phyloP scores from a whole-genome alignment of 129 eudicot species.

The Gnaphalium uliginosum region DNA sequence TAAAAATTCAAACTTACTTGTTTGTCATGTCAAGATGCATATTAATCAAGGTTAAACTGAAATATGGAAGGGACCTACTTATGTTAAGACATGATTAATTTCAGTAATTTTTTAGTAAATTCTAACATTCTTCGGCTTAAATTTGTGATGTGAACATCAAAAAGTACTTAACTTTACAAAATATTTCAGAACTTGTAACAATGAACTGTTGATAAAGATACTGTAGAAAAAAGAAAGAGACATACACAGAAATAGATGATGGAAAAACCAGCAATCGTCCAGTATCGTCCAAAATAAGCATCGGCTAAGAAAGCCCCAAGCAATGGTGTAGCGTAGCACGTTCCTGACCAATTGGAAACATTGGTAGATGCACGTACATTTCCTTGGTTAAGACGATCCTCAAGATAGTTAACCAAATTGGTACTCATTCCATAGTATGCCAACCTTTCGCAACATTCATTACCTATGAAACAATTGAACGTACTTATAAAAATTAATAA shows the following conservation, averaged over 20 bases:
- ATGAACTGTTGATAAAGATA: neutral
- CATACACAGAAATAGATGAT: constrained; percentile 69
- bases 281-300: constrained; percentile 80
- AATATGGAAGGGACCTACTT: neutral
- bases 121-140: neutral
- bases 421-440: constrained; percentile 95
- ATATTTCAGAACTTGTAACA: neutral
- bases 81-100: no score
- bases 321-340: constrained; percentile 77
- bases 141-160: neutral
- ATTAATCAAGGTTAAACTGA: neutral
- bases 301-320: constrained; percentile 89
- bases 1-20: neutral
- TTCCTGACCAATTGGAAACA: constrained; percentile 85
- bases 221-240: neutral
- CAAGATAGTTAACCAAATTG: constrained; percentile 77
- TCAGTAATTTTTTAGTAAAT: neutral
- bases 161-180: neutral
- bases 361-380: constrained; percentile 60
- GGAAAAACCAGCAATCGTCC: constrained; percentile 76
- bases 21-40: neutral
- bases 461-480: constrained; percentile 43
- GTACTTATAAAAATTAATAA: neutral
- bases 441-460: constrained; percentile 84
- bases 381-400: constrained; percentile 50